Evolutionary conservation across 2,329 filamentous ascomycete species (phyloP), one percentile per base, ranked within the genome.

Genomic region (Tolypocladium inflatum): DNA sequence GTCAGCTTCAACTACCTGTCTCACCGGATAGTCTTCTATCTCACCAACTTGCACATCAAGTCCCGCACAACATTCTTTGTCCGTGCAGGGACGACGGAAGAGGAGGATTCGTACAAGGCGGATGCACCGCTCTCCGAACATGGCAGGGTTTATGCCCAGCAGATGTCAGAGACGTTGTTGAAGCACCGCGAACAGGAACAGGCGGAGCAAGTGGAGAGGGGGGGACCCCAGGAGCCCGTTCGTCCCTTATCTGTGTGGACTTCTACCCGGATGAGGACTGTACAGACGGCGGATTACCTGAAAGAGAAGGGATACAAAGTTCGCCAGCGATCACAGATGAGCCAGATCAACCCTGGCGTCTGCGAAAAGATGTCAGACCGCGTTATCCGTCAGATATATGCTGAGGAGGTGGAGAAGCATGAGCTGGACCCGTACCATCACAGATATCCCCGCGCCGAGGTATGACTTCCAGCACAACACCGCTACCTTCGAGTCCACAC

Each of bases 1-100:
- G 90, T 94, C 70, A 92, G 88, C 68, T 97, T 99, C 72, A 93
- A 92, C 66, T 99, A 99, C 69, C 82, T 99, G 38, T 96, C 92
- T 0, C 92, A 99, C 71, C 86, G 94, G 60, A 99, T 99, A 64
- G 93, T 99, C 57, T 99, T 99, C 74, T 99, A 97, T 73, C 84
- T 99, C 53, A 90, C 96, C 68, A 99, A 99, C 68, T 80, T 97
- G 30, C 94, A 99, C 73, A 97, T 97, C 78, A 97, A 99, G 73
- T 89, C 89, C 54, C 85, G 93, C 58, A 90, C 90, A 62, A 97
- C 91, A 8, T 97, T 95, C 73, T 97, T 97, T 71, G 92, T 87
- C 54, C 84, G 93, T 62, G 87, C 93, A 55, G 94, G 94, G 42
- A 88, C 90, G 8, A 90, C 93, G 0, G 81, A 84, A n/a, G 89